Evolutionary conservation across 495 filamentous ascomycete species (phyloP).

Genomic region (Geopyxis carbonaria): DNA sequence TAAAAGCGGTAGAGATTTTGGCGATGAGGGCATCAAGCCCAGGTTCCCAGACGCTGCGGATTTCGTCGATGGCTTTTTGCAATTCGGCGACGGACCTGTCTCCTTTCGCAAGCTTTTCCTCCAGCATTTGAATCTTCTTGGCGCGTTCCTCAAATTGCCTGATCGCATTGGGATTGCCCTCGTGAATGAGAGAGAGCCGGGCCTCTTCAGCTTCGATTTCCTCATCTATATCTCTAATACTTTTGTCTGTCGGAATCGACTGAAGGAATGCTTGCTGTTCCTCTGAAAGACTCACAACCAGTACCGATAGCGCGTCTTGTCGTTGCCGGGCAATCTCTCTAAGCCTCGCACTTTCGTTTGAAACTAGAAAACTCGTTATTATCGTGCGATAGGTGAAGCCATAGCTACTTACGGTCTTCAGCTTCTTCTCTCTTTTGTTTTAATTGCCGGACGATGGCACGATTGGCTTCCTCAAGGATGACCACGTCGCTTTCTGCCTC

Average conservation of each 20-base stretch:
- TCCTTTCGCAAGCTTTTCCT: conserved; percentile 22
- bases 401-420: conserved; percentile 23
- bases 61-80: conserved; percentile 43
- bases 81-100: conserved; percentile 35
- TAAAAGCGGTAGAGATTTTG: conserved; percentile 76
- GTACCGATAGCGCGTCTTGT: no score
- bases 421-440: no score
- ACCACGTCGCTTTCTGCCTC: conserved; percentile 69
- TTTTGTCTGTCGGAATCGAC: conserved; percentile 30
- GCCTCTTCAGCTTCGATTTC: conserved; percentile 60
- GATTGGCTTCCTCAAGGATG: no score
- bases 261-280: conserved; percentile 26
- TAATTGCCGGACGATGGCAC: no score
- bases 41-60: conserved; percentile 62
- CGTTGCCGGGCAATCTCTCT: no score
- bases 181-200: conserved; percentile 62
- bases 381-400: no score
- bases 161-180: conserved; percentile 58
- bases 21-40: conserved; percentile 56
- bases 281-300: conserved; percentile 27
- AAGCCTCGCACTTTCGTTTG: no score
- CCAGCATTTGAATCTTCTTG: conserved; percentile 37
- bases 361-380: no score
- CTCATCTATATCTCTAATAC: conserved; percentile 46
- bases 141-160: conserved; percentile 60